Conservation (phyloP, 768 basidiomycete genomes). For the Collybia sordida region DNA sequence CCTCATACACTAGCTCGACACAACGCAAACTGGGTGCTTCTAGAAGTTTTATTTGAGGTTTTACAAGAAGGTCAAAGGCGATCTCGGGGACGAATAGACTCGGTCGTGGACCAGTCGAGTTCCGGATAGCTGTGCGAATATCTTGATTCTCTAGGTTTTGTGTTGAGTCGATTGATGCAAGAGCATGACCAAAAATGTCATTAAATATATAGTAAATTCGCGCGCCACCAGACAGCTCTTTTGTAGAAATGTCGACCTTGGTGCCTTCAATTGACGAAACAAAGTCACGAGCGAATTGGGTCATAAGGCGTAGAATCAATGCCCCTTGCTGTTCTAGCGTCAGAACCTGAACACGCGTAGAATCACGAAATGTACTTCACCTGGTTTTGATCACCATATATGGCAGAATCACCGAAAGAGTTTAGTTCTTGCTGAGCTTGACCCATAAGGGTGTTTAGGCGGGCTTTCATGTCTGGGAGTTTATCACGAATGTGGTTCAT, state of each 20-base stretch:
- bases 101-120: slow-evolving; percentile 95
- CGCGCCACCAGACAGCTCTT: slow-evolving; percentile 96
- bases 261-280: slow-evolving; percentile 97
- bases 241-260: slow-evolving; percentile 93
- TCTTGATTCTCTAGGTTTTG: slow-evolving; percentile 90
- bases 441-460: slow-evolving; percentile 96
- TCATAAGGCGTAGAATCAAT: slow-evolving; percentile 94
- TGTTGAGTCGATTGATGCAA: slow-evolving; percentile 87
- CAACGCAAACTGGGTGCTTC: slow-evolving; percentile 94
- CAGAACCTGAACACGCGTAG: slow-evolving; percentile 7
- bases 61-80: slow-evolving; percentile 95
- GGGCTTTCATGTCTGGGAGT: slow-evolving; percentile 98
- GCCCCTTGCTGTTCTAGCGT: slow-evolving; percentile 64
- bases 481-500: slow-evolving; percentile 99
- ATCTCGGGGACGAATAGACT: slow-evolving; percentile 97
- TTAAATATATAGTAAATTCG: slow-evolving; percentile 99
- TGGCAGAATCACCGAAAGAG: slow-evolving; percentile 91
- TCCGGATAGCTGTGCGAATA: slow-evolving; percentile 96
- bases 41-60: slow-evolving; percentile 95
- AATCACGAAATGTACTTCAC: slow-evolving; percentile 27
- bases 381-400: slow-evolving; percentile 90
- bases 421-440: slow-evolving; percentile 98
- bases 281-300: slow-evolving; percentile 96
- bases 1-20: slow-evolving; percentile 98
- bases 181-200: slow-evolving; percentile 92